Evolutionary conservation across 176 grass and related monocot species (phyloP), one percentile per base, ranked within the genome.

Genomic region (Oryza rufipogon): DNA sequence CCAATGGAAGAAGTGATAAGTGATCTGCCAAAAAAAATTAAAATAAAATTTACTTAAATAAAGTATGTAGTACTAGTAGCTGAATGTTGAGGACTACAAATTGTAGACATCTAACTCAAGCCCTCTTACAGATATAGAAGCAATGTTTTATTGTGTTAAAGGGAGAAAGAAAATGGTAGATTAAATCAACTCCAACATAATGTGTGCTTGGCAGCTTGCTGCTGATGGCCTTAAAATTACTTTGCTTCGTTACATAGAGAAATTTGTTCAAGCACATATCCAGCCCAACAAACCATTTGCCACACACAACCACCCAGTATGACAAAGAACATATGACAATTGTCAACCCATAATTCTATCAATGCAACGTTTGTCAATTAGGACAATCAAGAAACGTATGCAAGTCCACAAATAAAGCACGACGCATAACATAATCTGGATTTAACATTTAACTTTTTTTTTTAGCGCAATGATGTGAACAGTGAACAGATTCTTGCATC

Each of bases 1-100:
- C 89, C 85, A 91, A 49, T 91, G 89, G 77, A 91, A 91, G 64
- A 91, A 91, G 6, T 91, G 89, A 56, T 91, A 91, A 6, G 89
- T 91, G 14, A 87, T 71, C 85, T 91, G 85, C 76, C 76, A 81
- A 79, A 74, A 84, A 2, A 52, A 80, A 39, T 7, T 2, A 8
- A 64, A 67, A 0, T 17, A 45, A 38, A 28, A 56, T 13, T 60
- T 61, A n/a, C 63, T 9, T 11, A 63, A 38, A 60, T 7, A 25
- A 1, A 25, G 25, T 25, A 38, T 71, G 36, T 38, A 38, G 36
- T n/a, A 72, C 28, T 3, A 36, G 64, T n/a, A 79, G 30, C 39
- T 46, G 11, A 51, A 52, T 16, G 9, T 26, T 5, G 6, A 73
- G 19, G 0, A 19, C 28, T 1, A 34, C 0, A 39, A 83, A 41